Evolutionary conservation across 257 asterid species (phyloP), one percentile per base, ranked within the genome.

Genomic region (Cruciata laevipes): DNA sequence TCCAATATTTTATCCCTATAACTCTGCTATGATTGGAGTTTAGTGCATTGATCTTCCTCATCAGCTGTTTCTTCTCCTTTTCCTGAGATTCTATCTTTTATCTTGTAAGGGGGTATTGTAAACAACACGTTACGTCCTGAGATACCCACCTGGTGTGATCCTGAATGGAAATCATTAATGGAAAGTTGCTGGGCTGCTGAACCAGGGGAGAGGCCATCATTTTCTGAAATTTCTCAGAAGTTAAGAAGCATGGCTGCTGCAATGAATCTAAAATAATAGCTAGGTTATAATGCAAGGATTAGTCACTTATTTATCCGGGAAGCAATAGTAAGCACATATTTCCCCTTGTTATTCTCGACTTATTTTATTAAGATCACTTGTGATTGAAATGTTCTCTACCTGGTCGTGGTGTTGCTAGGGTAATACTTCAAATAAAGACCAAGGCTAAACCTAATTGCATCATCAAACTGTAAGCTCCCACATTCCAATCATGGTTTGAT

Each of bases 131-230:
- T 94, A 61, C 97, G 99, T 53, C 99, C 99, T 13, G 89, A 88
- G 77, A 87, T 83, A 52, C 99, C 99, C 0, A 83, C 93, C 18
- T 94, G 97, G 97, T 90, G 99, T 11, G 99, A 94, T 74, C 99
- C 99, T 1, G 96, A 88, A 75, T 94, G 99, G 99, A 94, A 90
- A 78, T 71, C 96, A 1, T 78, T 94, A 80, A 94, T 94, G 99
- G 99, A 88, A 76, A 87, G 89, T 69, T 80, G 85, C 68, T 93
- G 98, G 98, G 87, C 79, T 6, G 79, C 89, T 40, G 96, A 93
- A 38, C 95, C 96, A 3, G 70, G 85, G 14, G 72, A 79, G 66
- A 80, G 98, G 79, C 98, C 98, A 12, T 87, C 98, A 0, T 93
- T 93, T 76, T 84, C 96, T 0, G 97, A 93, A 75, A 86, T 93